phyloP scores from a whole-genome alignment of 2,329 filamentous ascomycete genomes.

The Cladosporium phlei region DNA sequence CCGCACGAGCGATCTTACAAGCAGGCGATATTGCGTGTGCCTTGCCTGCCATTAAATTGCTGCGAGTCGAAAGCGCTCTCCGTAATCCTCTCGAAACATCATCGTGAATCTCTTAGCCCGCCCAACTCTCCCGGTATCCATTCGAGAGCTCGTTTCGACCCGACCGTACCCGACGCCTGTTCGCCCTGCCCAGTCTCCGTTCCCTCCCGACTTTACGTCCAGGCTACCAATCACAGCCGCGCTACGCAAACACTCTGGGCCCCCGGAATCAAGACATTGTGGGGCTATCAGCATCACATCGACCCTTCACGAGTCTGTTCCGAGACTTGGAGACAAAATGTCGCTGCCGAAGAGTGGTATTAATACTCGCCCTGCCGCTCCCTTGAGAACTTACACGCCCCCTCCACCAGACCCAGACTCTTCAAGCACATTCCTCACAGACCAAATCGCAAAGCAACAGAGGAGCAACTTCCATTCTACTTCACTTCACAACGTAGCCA shows the following conservation, averaged over 20 bases:
- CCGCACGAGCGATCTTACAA: constrained; percentile 6
- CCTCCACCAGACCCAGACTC: constrained; percentile 37
- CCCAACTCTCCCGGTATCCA: background rate
- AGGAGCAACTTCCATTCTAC: constrained; percentile 56
- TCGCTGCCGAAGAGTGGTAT: constrained; percentile 7
- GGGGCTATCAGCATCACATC: constrained; percentile 13
- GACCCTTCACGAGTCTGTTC: constrained; percentile 9
- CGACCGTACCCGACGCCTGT: constrained; percentile 3
- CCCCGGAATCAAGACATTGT: constrained; percentile 10
- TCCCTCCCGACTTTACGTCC: constrained; percentile 2
- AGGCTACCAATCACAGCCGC: constrained; percentile 5
- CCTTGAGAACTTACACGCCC: constrained; percentile 23
- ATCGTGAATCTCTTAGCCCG: constrained; percentile 8
- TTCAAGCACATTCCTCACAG: constrained; percentile 53
- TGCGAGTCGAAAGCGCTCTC: too few species aligned
- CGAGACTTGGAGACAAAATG: constrained; percentile 13
- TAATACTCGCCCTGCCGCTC: constrained; percentile 20
- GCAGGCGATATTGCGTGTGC: too few species aligned
- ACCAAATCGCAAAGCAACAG: constrained; percentile 54
- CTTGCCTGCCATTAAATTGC: too few species aligned
- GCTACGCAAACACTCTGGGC: constrained; percentile 6
- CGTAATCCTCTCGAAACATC: too few species aligned
- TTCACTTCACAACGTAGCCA: constrained; percentile 43
- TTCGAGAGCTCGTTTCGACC: background rate
- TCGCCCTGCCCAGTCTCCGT: too few species aligned